Evolutionary conservation across 192 early-diverging fungal genomes (phyloP).

Genomic region (Physocladia obscura): DNA sequence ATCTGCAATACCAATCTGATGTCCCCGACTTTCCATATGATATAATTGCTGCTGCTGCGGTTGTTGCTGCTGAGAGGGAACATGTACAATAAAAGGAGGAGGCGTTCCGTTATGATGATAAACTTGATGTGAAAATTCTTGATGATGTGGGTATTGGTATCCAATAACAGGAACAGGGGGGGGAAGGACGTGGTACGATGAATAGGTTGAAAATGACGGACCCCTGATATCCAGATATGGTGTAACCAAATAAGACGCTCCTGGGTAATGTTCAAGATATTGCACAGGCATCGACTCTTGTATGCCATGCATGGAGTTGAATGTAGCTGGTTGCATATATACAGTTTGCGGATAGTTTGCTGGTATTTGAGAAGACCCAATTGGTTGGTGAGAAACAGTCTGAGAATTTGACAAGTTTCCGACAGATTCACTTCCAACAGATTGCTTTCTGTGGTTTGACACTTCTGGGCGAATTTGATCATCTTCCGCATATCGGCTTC

Average conservation of each 20-base stretch:
- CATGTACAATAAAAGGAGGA: not conserved
- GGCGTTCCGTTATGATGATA: not conserved
- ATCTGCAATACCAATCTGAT: not conserved
- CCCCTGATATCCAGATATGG: slow-evolving; percentile 33
- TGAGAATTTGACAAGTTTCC: not conserved
- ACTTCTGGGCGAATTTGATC: not conserved
- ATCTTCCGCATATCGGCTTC: not conserved
- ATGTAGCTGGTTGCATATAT: slow-evolving; percentile 1
- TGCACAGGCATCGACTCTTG: slow-evolving; percentile 15
- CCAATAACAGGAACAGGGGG: not conserved
- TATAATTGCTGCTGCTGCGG: not conserved
- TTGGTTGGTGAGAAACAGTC: not conserved
- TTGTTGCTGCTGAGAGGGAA: not conserved
- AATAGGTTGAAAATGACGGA: not conserved
- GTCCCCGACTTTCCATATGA: not conserved
- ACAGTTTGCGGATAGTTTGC: not conserved
- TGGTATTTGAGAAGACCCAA: not conserved
- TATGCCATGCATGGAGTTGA: slow-evolving; percentile 11
- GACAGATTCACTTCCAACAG: not conserved
- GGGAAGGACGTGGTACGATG: not conserved
- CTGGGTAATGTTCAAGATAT: slow-evolving; percentile 26
- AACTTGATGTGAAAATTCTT: not conserved
- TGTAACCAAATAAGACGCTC: slow-evolving; percentile 29
- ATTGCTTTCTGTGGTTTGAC: not conserved
- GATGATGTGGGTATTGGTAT: slow-evolving; percentile 5